These are phyloP conservation scores for Hymenoscyphus linearis DNA, from an alignment of 2,329 filamentous ascomycete species.

Conservation along the genomic window DNA sequence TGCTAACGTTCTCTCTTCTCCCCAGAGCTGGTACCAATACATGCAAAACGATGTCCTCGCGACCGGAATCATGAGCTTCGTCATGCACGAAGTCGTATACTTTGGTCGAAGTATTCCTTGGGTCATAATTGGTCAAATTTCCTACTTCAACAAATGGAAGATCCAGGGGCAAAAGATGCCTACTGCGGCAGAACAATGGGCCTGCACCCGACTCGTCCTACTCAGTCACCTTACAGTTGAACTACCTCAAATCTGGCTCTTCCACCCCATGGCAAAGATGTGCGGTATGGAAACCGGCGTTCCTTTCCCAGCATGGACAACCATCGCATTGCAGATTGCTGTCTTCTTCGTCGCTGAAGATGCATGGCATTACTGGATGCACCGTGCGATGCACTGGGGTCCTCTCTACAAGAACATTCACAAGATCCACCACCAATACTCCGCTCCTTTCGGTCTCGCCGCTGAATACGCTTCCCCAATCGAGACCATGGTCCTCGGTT, in stretches of 20 bases:
- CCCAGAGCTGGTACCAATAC: conserved; percentile 83
- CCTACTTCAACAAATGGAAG: conserved; percentile 89
- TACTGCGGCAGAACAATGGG: conserved; percentile 88
- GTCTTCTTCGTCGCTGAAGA: conserved; percentile 96
- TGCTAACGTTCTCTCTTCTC: conserved; percentile 19
- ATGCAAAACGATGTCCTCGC: conserved; percentile 97
- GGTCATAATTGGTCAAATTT: conserved; percentile 85
- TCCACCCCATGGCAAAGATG: conserved; percentile 92
- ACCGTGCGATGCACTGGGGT: conserved; percentile 89
- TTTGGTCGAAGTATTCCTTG: conserved; percentile 85
- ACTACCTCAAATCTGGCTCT: conserved; percentile 97
- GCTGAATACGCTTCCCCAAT: conserved; percentile 98
- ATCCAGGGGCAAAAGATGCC: conserved; percentile 85
- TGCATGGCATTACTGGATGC: conserved; percentile 96
- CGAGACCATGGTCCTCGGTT: conserved; percentile 89
- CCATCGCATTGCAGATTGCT: conserved; percentile 85
- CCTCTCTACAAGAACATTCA: conserved; percentile 95
- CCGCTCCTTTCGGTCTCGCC: conserved; percentile 90
- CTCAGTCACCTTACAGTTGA: conserved; percentile 97
- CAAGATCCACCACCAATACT: conserved; percentile 99
- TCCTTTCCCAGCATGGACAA: conserved; percentile 80
- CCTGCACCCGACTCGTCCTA: conserved; percentile 88
- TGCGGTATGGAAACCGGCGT: conserved; percentile 84
- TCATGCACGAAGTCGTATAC: conserved; percentile 91
- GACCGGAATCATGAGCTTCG: conserved; percentile 95